Evolutionary conservation across 2,329 filamentous ascomycete species (phyloP), one percentile per base, ranked within the genome.

Genomic region (Penicillium sp.): DNA sequence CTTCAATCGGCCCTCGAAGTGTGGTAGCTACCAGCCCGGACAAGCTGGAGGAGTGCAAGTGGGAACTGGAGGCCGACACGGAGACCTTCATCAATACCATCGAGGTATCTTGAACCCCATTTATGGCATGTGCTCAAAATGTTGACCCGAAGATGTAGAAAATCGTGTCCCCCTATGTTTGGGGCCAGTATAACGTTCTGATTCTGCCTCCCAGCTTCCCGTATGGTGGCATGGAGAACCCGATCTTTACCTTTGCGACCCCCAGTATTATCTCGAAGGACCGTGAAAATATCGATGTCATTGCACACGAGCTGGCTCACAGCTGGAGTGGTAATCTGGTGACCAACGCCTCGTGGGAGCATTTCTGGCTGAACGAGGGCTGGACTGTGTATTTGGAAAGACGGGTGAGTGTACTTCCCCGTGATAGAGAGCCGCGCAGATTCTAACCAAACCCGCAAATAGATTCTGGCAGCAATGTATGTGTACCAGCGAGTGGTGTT

Each of bases 381-480:
- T 98, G 93, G 95, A 98, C 95, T 0, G 90, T 89, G 21, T 99
- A 99, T 69, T 83, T 98, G 5, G 95, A 99, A 77, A 89, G 95
- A 52, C 85, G 95, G 48, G 71, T 78, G 67, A 54, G 73, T 63
- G 5, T 33, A 27, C 29, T 43, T 19, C n/a, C 21, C 22, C 21
- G 29, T 49, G n/a, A 19, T 11, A 19, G 29, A 19, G 35, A 27
- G 19, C 19, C 47, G 5, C 22, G 47, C 10, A 6, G 11, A 19
- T 21, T 19, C 9, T 21, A 27, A 49, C 55, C 68, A 68, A 55
- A 69, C 53, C 39, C 27, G 22, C 5, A 6, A 16, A 44, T 44
- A 77, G 74, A 77, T 76, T n/a, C 59, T 77, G 63, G 75, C 72
- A 57, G 73, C 73, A 11, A 64, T 77, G 72, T 77, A 60, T 67